These are phyloP conservation scores for Cerrena zonata DNA, from an alignment of 1,284 basidiomycete genomes.

Conservation along the genomic window DNA sequence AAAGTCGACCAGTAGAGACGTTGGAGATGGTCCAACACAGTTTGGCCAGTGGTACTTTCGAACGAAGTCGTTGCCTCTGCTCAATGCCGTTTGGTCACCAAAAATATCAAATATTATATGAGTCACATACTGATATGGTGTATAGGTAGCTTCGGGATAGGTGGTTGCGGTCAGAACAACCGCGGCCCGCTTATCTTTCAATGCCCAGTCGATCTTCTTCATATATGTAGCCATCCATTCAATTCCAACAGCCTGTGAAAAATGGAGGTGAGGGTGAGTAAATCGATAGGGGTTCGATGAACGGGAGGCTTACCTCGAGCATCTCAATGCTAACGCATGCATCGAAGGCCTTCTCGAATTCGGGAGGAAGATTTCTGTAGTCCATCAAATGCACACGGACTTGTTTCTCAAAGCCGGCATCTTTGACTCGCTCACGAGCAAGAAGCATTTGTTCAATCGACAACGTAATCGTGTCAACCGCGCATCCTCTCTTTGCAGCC, in stretches of 20 bases:
- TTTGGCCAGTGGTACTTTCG: no score
- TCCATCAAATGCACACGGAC: conserved; percentile 45
- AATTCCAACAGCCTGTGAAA: background rate
- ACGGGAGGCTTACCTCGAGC: conserved; percentile 40
- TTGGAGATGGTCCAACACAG: no score
- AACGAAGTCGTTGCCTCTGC: no score
- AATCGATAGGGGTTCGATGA: conserved; percentile 14
- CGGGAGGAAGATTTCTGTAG: conserved; percentile 33
- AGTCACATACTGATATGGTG: no score
- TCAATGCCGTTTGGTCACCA: no score
- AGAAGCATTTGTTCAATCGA: conserved; percentile 43
- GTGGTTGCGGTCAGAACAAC: no score
- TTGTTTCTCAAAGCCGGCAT: conserved; percentile 30
- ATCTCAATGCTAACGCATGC: conserved; percentile 46
- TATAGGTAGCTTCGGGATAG: no score
- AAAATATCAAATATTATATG: no score
- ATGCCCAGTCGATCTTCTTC: background rate
- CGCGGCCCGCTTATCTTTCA: background rate
- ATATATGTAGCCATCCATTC: background rate
- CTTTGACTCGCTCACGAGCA: conserved; percentile 37
- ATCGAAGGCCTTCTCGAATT: conserved; percentile 37
- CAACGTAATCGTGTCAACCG: conserved; percentile 44
- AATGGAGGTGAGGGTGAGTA: background rate
- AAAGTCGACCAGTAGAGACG: no score
- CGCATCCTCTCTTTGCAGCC: conserved; percentile 28